These are phyloP conservation scores for Saccharomyces hybrid DNA, from an alignment of 1,139 yeast species.

Conservation along the genomic window DNA sequence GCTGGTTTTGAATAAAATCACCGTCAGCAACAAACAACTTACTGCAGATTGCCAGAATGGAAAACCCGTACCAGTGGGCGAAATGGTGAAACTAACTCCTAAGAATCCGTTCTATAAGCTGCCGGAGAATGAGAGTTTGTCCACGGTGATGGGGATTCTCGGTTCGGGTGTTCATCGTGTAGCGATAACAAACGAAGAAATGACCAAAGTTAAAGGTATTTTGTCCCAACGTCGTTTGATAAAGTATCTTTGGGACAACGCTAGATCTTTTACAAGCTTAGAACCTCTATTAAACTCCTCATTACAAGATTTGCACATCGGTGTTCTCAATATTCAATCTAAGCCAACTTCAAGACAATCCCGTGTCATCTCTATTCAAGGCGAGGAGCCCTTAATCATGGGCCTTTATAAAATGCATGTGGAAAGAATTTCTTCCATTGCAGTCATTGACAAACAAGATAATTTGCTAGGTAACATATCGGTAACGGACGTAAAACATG, in stretches of 20 bases:
- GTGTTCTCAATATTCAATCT: constrained; percentile 27
- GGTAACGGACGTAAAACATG: constrained; percentile 84
- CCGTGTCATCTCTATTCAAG: constrained; percentile 67
- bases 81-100: constrained; percentile 51
- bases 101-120: constrained; percentile 82
- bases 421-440: constrained; percentile 80
- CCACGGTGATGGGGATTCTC: constrained; percentile 71
- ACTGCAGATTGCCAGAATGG: constrained; percentile 32
- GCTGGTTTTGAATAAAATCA: constrained; percentile 61
- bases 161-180: constrained; percentile 93
- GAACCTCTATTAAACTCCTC: constrained; percentile 66
- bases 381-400: constrained; percentile 79
- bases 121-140: constrained; percentile 58
- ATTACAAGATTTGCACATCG: constrained; percentile 28
- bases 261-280: constrained; percentile 71
- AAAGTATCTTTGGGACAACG: constrained; percentile 83
- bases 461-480: constrained; percentile 85
- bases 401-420: constrained; percentile 81
- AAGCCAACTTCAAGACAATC: constrained; percentile 30
- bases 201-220: constrained; percentile 57
- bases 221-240: constrained; percentile 83
- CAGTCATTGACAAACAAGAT: constrained; percentile 78
- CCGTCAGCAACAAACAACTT: constrained; percentile 33
- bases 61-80: constrained; percentile 30
- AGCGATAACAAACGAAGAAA: constrained; percentile 58